Conservation (phyloP, 2,329 filamentous ascomycete genomes). For the Aspergillus arachidicola region DNA sequence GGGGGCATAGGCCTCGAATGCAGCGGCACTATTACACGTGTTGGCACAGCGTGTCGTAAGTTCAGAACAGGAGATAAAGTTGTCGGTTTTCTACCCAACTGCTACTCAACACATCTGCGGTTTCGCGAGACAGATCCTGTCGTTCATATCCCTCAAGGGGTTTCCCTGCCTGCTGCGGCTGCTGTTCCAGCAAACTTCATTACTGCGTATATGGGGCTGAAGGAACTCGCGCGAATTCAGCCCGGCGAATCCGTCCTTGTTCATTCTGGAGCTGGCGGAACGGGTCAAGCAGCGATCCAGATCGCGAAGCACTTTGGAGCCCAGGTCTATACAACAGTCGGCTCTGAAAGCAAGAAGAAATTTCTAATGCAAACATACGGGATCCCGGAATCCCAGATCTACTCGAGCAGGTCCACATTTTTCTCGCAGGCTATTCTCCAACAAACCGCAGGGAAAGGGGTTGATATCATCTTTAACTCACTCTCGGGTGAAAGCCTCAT, state of each 20-base stretch:
- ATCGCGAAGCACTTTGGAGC: conserved; percentile 26
- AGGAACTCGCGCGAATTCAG: background rate
- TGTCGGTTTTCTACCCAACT: background rate
- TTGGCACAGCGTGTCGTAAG: background rate
- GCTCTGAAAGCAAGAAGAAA: conserved; percentile 10
- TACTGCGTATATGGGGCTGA: background rate
- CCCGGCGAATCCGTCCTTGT: conserved; percentile 26
- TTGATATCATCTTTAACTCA: conserved; percentile 32
- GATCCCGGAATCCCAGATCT: background rate
- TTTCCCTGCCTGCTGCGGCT: background rate
- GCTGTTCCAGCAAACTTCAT: background rate
- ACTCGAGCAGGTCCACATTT: background rate
- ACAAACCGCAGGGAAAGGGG: conserved; percentile 22
- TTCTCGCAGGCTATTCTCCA: conserved; percentile 18
- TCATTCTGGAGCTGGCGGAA: conserved; percentile 30
- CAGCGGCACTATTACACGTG: conserved; percentile 1
- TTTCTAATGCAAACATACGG: background rate
- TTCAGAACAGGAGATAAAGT: background rate
- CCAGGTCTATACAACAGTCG: conserved; percentile 29
- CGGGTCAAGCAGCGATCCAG: conserved; percentile 32
- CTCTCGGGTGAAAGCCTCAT: conserved; percentile 27
- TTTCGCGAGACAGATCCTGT: background rate
- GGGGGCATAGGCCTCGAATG: background rate
- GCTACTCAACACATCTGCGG: background rate
- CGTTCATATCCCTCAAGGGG: background rate